Percentiles rank a stretch among this genome's conserved stretches.
Conservation (phyloP, 2,329 filamentous ascomycete genomes). For the Uncinocarpus reesii region DNA sequence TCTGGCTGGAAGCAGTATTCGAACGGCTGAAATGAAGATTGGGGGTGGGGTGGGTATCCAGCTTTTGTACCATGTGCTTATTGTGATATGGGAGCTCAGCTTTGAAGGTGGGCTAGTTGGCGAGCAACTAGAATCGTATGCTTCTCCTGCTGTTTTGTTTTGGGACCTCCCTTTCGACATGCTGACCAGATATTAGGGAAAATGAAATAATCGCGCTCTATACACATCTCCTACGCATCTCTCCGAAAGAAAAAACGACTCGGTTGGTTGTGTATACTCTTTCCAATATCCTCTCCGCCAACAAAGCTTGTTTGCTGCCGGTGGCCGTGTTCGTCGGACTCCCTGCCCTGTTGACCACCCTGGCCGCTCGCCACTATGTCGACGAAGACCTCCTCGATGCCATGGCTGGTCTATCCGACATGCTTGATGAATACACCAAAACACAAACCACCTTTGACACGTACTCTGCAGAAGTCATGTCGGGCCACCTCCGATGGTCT, state of each 20-base stretch:
- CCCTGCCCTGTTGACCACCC: constrained; percentile 50
- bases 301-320: constrained; percentile 60
- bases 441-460: constrained; percentile 58
- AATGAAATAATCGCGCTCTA: constrained; percentile 88
- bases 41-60: constrained; percentile 78
- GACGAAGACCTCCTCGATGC: constrained; percentile 43
- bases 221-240: constrained; percentile 80
- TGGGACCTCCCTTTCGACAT: neutral
- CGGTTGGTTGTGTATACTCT: constrained; percentile 81
- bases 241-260: constrained; percentile 96
- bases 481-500: constrained; percentile 84
- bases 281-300: constrained; percentile 70
- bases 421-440: constrained; percentile 75
- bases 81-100: constrained; percentile 93
- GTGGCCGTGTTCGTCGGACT: constrained; percentile 78
- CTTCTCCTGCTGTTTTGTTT: constrained; percentile 17
- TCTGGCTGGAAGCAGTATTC: constrained; percentile 46
- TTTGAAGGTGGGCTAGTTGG: constrained; percentile 67
- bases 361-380: constrained; percentile 44
- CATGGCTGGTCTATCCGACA: constrained; percentile 44
- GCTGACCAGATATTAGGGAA: constrained; percentile 48
- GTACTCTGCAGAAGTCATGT: constrained; percentile 70
- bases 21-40: constrained; percentile 53
- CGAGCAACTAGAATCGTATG: constrained; percentile 75
- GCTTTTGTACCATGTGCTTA: constrained; percentile 82